phyloP scores from a whole-genome alignment of 139 green algal genomes.

The Micractinium sp. region DNA sequence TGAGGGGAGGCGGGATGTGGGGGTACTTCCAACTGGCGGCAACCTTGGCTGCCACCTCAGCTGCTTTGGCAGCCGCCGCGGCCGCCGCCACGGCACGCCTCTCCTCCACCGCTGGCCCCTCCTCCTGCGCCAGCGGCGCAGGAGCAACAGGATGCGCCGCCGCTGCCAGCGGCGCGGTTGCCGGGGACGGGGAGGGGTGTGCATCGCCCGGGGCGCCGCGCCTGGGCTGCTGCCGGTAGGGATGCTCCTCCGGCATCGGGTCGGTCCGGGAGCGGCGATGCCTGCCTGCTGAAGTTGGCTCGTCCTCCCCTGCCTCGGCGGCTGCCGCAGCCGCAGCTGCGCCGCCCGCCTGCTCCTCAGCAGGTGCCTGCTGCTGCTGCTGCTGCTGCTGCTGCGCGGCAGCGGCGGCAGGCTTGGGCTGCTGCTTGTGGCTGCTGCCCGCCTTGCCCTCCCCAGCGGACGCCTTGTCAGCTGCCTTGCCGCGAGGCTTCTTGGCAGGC shows the following conservation, averaged over 20 bases:
- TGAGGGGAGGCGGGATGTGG: slow-evolving; percentile 18
- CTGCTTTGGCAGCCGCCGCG: neutral
- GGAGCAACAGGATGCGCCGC: neutral
- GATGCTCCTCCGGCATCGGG: neutral
- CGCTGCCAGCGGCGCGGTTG: neutral
- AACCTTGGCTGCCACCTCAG: neutral
- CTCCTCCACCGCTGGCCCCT: neutral
- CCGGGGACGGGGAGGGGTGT: neutral
- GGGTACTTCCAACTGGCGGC: neutral
- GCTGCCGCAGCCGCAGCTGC: too few species aligned
- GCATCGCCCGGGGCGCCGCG: neutral
- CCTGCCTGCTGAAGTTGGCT: neutral
- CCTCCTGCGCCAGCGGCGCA: neutral
- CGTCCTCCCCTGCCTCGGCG: neutral
- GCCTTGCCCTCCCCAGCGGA: neutral
- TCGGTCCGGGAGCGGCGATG: neutral
- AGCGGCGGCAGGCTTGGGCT: neutral
- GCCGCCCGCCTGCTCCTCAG: neutral
- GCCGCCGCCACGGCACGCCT: neutral
- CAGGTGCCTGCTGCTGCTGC: neutral
- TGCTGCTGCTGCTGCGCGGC: slow-evolving; percentile 15
- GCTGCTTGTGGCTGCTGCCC: slow-evolving; percentile 33
- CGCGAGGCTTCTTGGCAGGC: neutral
- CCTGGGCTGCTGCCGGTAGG: neutral
- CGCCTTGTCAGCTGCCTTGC: neutral